A percentile compares a stretch with the other conserved stretches of the same genome.
phyloP scores from a whole-genome alignment of 2,329 filamentous ascomycete genomes.

The Pestalotiopsis sp. region DNA sequence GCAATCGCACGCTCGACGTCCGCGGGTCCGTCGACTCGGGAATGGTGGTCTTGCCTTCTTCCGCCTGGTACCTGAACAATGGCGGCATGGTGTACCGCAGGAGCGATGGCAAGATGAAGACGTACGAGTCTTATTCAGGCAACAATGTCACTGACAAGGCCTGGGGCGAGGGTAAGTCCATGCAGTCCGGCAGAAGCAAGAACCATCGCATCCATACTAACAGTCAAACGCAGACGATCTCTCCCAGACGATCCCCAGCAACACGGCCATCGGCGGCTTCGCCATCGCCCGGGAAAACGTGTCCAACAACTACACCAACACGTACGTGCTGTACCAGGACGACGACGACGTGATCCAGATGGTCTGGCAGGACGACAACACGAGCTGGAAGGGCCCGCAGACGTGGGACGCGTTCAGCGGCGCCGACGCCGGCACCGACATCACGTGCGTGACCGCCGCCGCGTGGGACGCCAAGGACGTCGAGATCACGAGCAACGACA shows the following conservation, averaged over 20 bases:
- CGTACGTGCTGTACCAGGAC: constrained; percentile 25
- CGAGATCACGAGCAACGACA: constrained; percentile 18
- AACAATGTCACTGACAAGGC: constrained; percentile 15
- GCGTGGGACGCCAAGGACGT: constrained; percentile 13
- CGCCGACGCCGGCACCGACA: constrained; percentile 20
- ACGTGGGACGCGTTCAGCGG: constrained; percentile 20
- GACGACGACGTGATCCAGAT: constrained; percentile 19
- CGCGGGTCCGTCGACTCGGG: constrained; percentile 16
- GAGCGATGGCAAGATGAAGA: constrained; percentile 21
- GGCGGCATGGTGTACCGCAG: constrained; percentile 22
- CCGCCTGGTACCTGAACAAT: constrained; percentile 15
- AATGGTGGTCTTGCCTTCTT: constrained; percentile 19
- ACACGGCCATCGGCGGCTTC: constrained; percentile 22
- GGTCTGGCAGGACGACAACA: constrained; percentile 24
- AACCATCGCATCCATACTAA: too few relatives aligned
- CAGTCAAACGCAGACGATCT: not conserved
- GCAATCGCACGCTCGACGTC: constrained; percentile 17
- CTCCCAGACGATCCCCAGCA: constrained; percentile 15
- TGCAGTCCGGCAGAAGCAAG: not conserved
- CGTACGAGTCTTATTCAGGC: constrained; percentile 19
- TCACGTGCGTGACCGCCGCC: constrained; percentile 21
- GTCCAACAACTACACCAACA: constrained; percentile 22
- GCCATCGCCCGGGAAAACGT: constrained; percentile 21
- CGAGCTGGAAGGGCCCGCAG: constrained; percentile 23
- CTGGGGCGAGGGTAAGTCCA: constrained; percentile 21